Percentiles rank a stretch among this genome's conserved stretches.
Conservation (phyloP, 2,329 filamentous ascomycete genomes). For the Penicillium sp. region DNA sequence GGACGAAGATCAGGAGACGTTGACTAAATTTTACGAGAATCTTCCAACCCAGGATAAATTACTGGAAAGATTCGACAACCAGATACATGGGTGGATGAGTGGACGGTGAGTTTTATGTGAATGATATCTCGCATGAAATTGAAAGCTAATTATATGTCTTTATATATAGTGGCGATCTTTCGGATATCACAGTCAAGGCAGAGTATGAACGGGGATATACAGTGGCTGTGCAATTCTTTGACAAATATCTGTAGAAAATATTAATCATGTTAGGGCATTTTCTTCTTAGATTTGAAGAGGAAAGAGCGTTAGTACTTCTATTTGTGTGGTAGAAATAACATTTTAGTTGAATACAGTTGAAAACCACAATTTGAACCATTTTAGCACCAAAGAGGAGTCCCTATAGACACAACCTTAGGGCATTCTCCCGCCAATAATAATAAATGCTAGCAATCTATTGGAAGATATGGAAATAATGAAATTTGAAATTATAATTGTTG, state of each 20-base stretch:
- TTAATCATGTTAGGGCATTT: neutral
- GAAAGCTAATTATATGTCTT: neutral
- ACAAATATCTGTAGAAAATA: neutral
- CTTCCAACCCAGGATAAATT: constrained; percentile 1
- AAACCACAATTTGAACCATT: no score
- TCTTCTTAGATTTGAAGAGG: neutral
- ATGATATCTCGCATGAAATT: neutral
- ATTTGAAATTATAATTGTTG: no score
- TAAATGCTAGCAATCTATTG: no score
- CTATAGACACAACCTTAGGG: no score
- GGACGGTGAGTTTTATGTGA: constrained; percentile 42
- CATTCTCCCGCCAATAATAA: no score
- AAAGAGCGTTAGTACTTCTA: neutral
- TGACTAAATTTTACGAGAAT: constrained; percentile 19
- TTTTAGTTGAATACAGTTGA: no score
- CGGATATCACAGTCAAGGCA: constrained; percentile 52
- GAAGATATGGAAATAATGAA: no score
- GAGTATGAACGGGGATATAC: constrained; percentile 54
- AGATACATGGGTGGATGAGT: constrained; percentile 72
- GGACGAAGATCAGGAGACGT: constrained; percentile 19
- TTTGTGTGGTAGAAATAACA: no score
- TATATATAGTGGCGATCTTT: constrained; percentile 45
- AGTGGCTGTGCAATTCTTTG: constrained; percentile 4
- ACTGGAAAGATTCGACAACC: constrained; percentile 61
- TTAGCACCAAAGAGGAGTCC: no score